A percentile compares a stretch with the other conserved stretches of the same genome.
Conservation (phyloP, 495 filamentous ascomycete species). For the Lophiotrema nucula region DNA sequence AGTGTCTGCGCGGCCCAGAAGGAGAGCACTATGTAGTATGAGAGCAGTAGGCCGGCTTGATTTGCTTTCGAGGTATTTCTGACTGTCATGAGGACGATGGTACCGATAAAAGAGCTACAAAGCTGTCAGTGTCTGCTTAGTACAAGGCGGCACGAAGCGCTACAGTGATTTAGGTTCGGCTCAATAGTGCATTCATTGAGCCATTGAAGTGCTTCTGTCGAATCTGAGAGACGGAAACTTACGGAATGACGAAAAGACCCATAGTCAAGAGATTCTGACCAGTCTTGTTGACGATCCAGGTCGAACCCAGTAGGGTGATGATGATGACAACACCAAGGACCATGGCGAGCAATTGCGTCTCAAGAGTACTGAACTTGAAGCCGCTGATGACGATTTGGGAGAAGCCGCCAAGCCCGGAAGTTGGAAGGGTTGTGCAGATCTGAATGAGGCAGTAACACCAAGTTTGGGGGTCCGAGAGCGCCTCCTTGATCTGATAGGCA, state of each 20-base stretch:
- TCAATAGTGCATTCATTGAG: too few relatives aligned
- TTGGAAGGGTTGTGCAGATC: conserved; percentile 55
- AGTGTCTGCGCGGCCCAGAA: conserved; percentile 61
- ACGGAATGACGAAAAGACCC: conserved; percentile 64
- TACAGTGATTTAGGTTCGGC: too few relatives aligned
- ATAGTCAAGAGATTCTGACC: conserved; percentile 64
- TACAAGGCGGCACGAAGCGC: too few relatives aligned
- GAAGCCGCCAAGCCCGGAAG: conserved; percentile 60
- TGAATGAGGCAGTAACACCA: conserved; percentile 65
- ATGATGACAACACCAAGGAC: conserved; percentile 69
- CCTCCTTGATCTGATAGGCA: conserved; percentile 55
- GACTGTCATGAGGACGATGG: conserved; percentile 56
- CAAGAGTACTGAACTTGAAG: conserved; percentile 57
- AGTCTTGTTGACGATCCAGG: conserved; percentile 63
- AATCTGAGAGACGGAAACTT: too few relatives aligned
- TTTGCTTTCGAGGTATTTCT: conserved; percentile 45
- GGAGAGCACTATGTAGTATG: conserved; percentile 59
- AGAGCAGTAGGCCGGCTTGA: conserved; percentile 54
- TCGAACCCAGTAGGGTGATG: conserved; percentile 60
- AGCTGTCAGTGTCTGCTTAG: neutral
- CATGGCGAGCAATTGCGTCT: conserved; percentile 54
- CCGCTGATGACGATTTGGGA: conserved; percentile 63
- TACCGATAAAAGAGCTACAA: conserved; percentile 53
- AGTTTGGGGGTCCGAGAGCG: conserved; percentile 59
- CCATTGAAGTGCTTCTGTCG: too few relatives aligned